A percentile compares a stretch with the other conserved stretches of the same genome.
Conservation (phyloP, 2,329 filamentous ascomycete genomes). For the Sarocladium oryzae region DNA sequence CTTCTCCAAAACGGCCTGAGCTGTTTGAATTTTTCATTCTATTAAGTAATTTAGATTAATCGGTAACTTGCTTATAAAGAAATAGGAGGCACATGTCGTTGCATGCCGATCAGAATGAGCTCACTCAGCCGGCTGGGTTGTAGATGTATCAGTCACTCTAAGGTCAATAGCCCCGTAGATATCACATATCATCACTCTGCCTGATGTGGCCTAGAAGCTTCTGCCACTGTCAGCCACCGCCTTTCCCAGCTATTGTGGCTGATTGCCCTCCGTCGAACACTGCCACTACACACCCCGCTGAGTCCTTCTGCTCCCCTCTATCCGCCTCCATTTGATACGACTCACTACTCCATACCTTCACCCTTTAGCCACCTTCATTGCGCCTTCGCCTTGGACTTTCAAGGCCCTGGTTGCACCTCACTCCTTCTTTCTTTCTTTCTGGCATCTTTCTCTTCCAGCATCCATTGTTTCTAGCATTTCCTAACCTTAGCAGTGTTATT, state of each 20-base stretch:
- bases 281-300: background rate
- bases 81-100: no score
- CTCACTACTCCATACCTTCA: background rate
- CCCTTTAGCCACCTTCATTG: background rate
- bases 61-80: no score
- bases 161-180: no score
- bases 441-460: background rate
- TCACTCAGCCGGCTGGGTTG: no score
- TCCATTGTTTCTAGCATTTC: background rate
- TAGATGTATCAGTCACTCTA: no score
- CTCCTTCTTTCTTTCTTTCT: background rate
- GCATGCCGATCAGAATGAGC: no score
- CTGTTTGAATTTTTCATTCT: no score
- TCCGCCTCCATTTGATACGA: background rate
- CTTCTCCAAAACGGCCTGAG: no score
- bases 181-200: background rate
- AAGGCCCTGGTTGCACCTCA: background rate
- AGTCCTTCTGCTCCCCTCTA: slow-evolving; percentile 3
- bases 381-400: background rate
- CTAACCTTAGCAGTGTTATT: background rate
- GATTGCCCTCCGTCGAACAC: background rate
- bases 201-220: background rate
- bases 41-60: no score
- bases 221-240: background rate
- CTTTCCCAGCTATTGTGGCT: background rate